A percentile compares a stretch with the other conserved stretches of the same genome.
phyloP scores from a whole-genome alignment of 169 alveolate species.

The Plasmodium cynomolgi region DNA sequence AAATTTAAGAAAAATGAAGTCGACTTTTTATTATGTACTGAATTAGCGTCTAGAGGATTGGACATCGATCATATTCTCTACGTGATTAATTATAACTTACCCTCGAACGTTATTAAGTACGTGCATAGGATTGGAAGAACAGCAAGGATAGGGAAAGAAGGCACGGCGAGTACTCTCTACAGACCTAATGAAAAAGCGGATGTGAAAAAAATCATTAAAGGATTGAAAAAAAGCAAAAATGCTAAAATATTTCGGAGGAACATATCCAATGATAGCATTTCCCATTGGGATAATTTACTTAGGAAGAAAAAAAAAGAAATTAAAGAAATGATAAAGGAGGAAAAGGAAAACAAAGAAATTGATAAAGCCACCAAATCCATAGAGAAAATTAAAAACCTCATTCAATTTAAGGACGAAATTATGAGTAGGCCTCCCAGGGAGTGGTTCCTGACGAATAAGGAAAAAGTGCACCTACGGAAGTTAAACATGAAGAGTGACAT shows the following conservation, averaged over 20 bases:
- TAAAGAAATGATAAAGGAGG: constrained; percentile 79
- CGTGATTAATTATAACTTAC: constrained; percentile 94
- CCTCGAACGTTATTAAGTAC: constrained; percentile 92
- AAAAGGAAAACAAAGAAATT: constrained; percentile 83
- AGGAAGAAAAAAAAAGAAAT: constrained; percentile 81
- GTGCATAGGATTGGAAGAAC: constrained; percentile 97
- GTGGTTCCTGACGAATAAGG: constrained; percentile 77
- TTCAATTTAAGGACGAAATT: constrained; percentile 85
- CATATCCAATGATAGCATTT: constrained; percentile 74
- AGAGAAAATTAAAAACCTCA: constrained; percentile 80
- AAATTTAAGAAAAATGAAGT: constrained; percentile 90
- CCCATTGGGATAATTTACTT: constrained; percentile 70
- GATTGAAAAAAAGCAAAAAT: constrained; percentile 66
- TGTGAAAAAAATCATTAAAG: constrained; percentile 84
- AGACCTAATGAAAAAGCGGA: constrained; percentile 90
- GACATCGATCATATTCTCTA: constrained; percentile 93
- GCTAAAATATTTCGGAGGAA: constrained; percentile 40
- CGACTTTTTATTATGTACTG: constrained; percentile 94
- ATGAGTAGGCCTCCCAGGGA: constrained; percentile 78
- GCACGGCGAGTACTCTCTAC: constrained; percentile 93
- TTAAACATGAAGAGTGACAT: constrained; percentile 17
- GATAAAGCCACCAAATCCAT: constrained; percentile 82
- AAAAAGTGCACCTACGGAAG: constrained; percentile 42
- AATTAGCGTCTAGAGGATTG: constrained; percentile 96
- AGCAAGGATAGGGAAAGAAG: constrained; percentile 94